Evolutionary conservation across 2,329 filamentous ascomycete species (phyloP), one percentile per base, ranked within the genome.

Genomic region (Bipolaris zeicola): DNA sequence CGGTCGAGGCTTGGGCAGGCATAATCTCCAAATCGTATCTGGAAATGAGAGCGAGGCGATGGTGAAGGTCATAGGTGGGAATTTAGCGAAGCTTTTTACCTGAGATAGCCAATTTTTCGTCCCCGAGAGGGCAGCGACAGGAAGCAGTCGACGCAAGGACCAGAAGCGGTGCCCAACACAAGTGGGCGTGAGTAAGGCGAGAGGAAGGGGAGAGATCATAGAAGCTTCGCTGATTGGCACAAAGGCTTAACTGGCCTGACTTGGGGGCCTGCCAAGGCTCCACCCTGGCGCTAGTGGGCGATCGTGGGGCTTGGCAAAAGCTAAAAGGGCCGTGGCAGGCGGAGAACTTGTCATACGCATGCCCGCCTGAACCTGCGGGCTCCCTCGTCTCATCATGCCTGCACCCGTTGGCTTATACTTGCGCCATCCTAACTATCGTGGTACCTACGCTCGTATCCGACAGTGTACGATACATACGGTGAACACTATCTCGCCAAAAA

Each of bases 141-240:
- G 39, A 28, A 47, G 33, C 38, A 45, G 45, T 53, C 51, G 57
- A 57, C 44, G 47, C 42, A 56, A 31, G 44, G 44, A 37, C 52
- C 46, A 5, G 31, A 56, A 26, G 41, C 16, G 45, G 61, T 41
- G 50, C 50, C 43, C 57, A 28, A 18, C 16, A 7, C 28, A 31
- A 4, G 28, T 10, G 5, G n/a, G 37, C 37, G 7, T 20, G 7
- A 38, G 18, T 10, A 13, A 31, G 26, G 16, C 54, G 50, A 36
- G 31, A 33, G 24, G 34, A 20, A 33, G 43, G 44, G 43, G 44
- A 44, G 45, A 22, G 28, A 47, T 31, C 26, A 45, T 26, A 45
- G 50, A 43, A 44, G 28, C 47, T 54, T 46, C 48, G 34, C 48
- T 41, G 55, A 54, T 46, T 50, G 50, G 50, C 45, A 47, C 14